A percentile compares a stretch with the other conserved stretches of the same genome.
These are phyloP conservation scores for Stylonectria norvegica DNA, from an alignment of 2,329 filamentous ascomycete genomes.

Conservation along the genomic window DNA sequence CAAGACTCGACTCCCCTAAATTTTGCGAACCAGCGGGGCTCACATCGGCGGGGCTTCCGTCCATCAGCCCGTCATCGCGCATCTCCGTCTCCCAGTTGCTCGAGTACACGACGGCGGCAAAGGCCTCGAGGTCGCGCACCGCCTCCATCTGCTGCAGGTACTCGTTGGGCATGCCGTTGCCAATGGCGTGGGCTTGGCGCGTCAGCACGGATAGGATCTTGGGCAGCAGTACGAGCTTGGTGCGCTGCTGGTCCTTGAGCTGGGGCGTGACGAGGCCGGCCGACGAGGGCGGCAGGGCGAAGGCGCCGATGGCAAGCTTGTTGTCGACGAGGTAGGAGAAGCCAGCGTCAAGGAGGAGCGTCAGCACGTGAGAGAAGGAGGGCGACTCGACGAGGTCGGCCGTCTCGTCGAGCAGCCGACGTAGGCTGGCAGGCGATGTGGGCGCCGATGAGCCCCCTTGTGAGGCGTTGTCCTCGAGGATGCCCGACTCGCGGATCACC, in stretches of 20 bases:
- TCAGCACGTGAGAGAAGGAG: conserved; percentile 81
- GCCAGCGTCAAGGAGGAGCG: conserved; percentile 78
- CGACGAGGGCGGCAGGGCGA: conserved; percentile 50
- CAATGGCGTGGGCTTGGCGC: conserved; percentile 85
- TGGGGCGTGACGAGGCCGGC: conserved; percentile 43
- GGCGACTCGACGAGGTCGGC: conserved; percentile 94
- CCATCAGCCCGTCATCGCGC: conserved; percentile 44
- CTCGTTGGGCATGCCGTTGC: conserved; percentile 69
- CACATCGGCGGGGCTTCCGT: conserved; percentile 36
- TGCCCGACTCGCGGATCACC: conserved; percentile 82
- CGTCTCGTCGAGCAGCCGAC: conserved; percentile 89
- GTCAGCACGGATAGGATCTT: conserved; percentile 88
- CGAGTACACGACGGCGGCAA: conserved; percentile 82
- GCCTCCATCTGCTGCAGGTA: conserved; percentile 73
- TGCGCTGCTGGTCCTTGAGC: conserved; percentile 47
- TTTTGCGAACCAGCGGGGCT: conserved; percentile 23
- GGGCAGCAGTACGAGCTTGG: conserved; percentile 70
- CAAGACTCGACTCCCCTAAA: conserved; percentile 47
- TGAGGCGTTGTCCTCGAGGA: conserved; percentile 52
- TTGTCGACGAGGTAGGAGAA: conserved; percentile 81
- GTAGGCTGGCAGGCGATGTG: conserved; percentile 58
- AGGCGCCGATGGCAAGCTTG: conserved; percentile 76
- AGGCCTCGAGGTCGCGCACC: conserved; percentile 74
- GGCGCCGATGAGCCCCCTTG: conserved; percentile 36
- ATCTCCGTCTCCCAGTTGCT: conserved; percentile 76